These are phyloP conservation scores for Hygrophorus pudorinus DNA, from an alignment of 768 basidiomycete species.

Conservation along the genomic window DNA sequence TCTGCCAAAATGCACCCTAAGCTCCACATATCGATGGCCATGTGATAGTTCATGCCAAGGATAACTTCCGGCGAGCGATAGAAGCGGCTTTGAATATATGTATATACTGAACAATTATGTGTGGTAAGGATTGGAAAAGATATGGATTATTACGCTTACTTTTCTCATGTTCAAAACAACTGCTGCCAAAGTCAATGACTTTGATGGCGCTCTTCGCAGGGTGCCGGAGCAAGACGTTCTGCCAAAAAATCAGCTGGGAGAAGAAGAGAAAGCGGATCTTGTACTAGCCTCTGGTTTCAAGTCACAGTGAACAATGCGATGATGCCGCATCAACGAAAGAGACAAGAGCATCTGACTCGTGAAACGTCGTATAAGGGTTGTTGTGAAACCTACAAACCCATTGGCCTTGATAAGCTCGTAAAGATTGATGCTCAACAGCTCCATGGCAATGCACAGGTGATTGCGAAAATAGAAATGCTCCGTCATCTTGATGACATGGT, in stretches of 20 bases:
- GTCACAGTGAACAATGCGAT: constrained; percentile 97
- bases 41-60: constrained; percentile 97
- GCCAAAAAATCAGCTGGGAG: constrained; percentile 6
- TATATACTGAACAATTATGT: constrained; percentile 65
- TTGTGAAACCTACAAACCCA: constrained; percentile 97
- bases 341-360: constrained; percentile 93
- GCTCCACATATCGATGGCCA: constrained; percentile 99
- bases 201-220: constrained; percentile 95
- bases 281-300: constrained; percentile 86
- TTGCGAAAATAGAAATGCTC: constrained; percentile 98
- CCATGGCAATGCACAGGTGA: constrained; percentile 97
- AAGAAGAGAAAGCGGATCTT: constrained; percentile 1
- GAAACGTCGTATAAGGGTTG: constrained; percentile 88
- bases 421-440: constrained; percentile 94
- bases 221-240: constrained; percentile 94
- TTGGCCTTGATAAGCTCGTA: constrained; percentile 99
- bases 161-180: constrained; percentile 97
- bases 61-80: constrained; percentile 99
- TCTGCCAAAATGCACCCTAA: constrained; percentile 97
- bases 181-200: constrained; percentile 98
- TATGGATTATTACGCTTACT: constrained; percentile 40
- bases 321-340: constrained; percentile 87
- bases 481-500: constrained; percentile 96
- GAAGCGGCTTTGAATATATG: constrained; percentile 98
- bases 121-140: constrained; percentile 4